Conservation (phyloP, 208 protist genomes). For the Trypanosoma conorhini region DNA sequence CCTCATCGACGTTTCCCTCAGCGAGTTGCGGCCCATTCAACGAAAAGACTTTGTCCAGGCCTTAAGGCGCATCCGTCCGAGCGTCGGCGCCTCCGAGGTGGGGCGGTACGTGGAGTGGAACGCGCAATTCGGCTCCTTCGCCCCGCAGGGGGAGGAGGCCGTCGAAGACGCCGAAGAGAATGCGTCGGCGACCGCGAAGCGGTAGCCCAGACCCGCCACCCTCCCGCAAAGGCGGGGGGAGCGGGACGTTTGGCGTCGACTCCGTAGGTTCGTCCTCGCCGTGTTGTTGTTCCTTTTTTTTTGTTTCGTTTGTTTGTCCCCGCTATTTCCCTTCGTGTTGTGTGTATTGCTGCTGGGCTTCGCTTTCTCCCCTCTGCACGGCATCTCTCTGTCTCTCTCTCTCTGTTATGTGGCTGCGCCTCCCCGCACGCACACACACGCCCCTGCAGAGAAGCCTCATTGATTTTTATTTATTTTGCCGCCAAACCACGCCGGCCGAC, state of each 20-base stretch:
- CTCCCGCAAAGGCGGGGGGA: neutral
- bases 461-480: neutral
- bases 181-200: neutral
- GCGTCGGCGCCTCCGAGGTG: slow-evolving; percentile 72
- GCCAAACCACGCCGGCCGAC: too few relatives aligned
- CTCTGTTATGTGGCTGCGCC: neutral
- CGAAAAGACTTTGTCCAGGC: slow-evolving; percentile 75
- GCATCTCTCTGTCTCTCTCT: neutral
- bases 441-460: neutral
- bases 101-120: slow-evolving; percentile 85
- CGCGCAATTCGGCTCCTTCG: slow-evolving; percentile 76
- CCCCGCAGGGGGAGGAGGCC: slow-evolving; percentile 6
- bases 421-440: slow-evolving; percentile 4
- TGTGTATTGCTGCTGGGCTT: too few relatives aligned
- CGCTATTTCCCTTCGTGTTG: too few relatives aligned
- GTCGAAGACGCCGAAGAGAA: slow-evolving; percentile 31
- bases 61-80: slow-evolving; percentile 74
- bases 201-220: neutral
- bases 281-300: too few relatives aligned
- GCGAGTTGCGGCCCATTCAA: slow-evolving; percentile 64
- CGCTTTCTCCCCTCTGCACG: neutral
- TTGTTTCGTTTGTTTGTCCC: too few relatives aligned
- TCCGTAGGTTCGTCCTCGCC: too few relatives aligned
- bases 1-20: slow-evolving; percentile 47
- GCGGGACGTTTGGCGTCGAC: neutral